phyloP scores from a whole-genome alignment of 1,139 yeast genomes.

The Debaryomyces sp. region DNA sequence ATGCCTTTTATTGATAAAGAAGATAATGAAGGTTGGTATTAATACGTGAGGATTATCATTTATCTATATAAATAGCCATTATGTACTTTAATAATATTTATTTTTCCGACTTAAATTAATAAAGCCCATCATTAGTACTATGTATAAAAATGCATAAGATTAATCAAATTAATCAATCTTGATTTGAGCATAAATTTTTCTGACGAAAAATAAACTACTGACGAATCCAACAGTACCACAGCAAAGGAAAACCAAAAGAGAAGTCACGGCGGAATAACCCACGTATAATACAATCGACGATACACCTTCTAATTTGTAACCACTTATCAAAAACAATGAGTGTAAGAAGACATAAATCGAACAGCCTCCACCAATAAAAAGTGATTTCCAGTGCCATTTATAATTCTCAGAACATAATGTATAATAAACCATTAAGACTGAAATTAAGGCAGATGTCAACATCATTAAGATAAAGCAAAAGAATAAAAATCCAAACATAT shows the following conservation, averaged over 20 bases:
- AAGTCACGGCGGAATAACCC: slow-evolving; percentile 81
- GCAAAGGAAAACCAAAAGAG: slow-evolving; percentile 71
- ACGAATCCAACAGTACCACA: slow-evolving; percentile 91
- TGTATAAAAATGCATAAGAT: not conserved
- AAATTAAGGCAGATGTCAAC: slow-evolving; percentile 78
- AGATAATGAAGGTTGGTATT: slow-evolving; percentile 42
- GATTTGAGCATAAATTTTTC: slow-evolving; percentile 79
- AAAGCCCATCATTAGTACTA: not conserved
- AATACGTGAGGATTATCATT: not conserved
- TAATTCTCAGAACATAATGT: slow-evolving; percentile 89
- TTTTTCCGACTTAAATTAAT: not conserved
- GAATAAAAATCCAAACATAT: slow-evolving; percentile 96
- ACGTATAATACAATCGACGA: slow-evolving; percentile 77
- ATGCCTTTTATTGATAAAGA: slow-evolving; percentile 38
- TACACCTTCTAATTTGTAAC: slow-evolving; percentile 68
- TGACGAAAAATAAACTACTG: slow-evolving; percentile 71
- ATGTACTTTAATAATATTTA: slow-evolving; percentile 8
- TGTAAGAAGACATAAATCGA: slow-evolving; percentile 83
- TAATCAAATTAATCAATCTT: slow-evolving; percentile 62
- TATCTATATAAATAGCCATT: not conserved
- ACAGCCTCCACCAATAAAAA: slow-evolving; percentile 89
- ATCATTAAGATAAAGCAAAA: slow-evolving; percentile 84
- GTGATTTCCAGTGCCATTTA: slow-evolving; percentile 96
- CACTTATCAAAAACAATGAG: slow-evolving; percentile 72
- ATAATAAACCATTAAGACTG: slow-evolving; percentile 80